Evolutionary conservation across 768 basidiomycete species (phyloP).

Genomic region (Lentinus tigrinus): DNA sequence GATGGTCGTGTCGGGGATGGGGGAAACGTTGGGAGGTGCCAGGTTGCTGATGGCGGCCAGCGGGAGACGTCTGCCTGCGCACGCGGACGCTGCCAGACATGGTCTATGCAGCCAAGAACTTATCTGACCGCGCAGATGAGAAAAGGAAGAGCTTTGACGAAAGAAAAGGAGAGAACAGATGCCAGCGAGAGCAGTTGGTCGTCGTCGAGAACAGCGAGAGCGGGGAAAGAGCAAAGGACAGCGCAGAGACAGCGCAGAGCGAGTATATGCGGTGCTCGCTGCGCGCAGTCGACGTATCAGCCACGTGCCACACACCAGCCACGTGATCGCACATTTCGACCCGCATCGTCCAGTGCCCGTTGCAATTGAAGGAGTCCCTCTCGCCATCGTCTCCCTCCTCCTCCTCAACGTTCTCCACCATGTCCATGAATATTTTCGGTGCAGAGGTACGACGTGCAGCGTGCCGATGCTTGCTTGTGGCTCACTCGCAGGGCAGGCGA

Average conservation of each 20-base stretch:
- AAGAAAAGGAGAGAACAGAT: slow-evolving; percentile 13
- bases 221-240: neutral
- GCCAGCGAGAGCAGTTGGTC: slow-evolving; percentile 3
- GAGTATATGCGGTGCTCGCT: neutral
- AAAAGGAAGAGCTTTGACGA: neutral
- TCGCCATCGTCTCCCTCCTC: neutral
- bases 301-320: neutral
- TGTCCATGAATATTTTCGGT: slow-evolving; percentile 74
- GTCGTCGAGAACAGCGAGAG: slow-evolving; percentile 1
- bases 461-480: slow-evolving; percentile 9
- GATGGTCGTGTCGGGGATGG: slow-evolving; percentile 57
- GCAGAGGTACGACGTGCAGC: slow-evolving; percentile 45
- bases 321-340: slow-evolving; percentile 3
- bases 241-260: neutral
- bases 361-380: no score
- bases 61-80: slow-evolving; percentile 69
- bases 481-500: slow-evolving; percentile 47
- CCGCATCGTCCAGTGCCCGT: neutral
- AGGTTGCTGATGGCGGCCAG: slow-evolving; percentile 43
- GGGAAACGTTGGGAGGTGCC: slow-evolving; percentile 56
- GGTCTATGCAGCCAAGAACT: neutral
- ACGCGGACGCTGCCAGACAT: slow-evolving; percentile 58
- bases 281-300: neutral
- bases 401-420: slow-evolving; percentile 21
- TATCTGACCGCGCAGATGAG: neutral